Evolutionary conservation across 306 rosid species (phyloP), one percentile per base, ranked within the genome.

Genomic region (Glycine soja): DNA sequence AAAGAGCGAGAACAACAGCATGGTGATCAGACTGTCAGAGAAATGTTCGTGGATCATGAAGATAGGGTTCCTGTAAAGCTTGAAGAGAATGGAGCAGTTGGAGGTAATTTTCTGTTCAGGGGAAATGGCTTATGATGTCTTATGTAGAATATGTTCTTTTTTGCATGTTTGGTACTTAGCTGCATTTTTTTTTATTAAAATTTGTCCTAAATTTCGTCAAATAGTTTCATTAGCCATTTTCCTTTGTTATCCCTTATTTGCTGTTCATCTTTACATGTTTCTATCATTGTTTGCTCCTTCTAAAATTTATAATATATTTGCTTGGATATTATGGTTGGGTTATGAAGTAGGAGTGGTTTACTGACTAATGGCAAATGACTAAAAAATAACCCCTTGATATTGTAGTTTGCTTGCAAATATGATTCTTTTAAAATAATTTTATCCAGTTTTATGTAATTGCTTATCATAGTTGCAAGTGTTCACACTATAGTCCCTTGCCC

Each of bases 1-100:
- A 92, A 83, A 84, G 93, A 86, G 40, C 87, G 79, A 58, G 91
- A 90, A 70, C 89, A 83, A 13, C 91, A 79, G 61, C 93, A 54
- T 4, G 83, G 50, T 47, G 79, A 77, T 65, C 82, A 81, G 62
- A 56, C 46, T 54, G 80, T 43, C 10, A 85, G 38, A 72, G 85
- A 64, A 48, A 75, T 85, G 83, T 54, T 38, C 61, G 57, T 63
- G 56, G 80, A 85, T 81, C 85, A 76, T 54, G 80, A 73, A 71
- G 83, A 70, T 58, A 85, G 61, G 77, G 53, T 77, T 77, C 47
- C 77, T 48, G 40, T 18, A 67, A 85, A 76, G 53, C 88, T 46
- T 47, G 88, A 77, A 81, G 85, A 77, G 77, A 85, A 72, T 50
- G 82, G 80, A 47, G 54, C 77, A 24, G 70, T 77, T 50, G 83